These are phyloP conservation scores for Cyclaneusma minus DNA, from an alignment of 2,329 filamentous ascomycete genomes.

Conservation along the genomic window DNA sequence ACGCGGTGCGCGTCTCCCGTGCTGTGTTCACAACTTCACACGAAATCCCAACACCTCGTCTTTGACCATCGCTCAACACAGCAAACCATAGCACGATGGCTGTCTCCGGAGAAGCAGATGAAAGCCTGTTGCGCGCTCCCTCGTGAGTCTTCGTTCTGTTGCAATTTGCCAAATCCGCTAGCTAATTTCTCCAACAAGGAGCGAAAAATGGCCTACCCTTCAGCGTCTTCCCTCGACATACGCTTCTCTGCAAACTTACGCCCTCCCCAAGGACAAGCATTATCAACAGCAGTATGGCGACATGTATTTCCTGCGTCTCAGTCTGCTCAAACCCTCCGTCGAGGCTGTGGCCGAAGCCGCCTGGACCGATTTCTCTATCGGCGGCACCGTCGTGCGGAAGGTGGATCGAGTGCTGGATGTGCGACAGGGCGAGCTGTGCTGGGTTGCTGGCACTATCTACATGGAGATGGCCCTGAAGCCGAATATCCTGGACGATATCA, in stretches of 20 bases:
- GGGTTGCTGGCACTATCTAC: slow-evolving; percentile 87
- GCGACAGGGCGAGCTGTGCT: slow-evolving; percentile 86
- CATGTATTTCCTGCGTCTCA: slow-evolving; percentile 88
- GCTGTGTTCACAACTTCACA: too few species aligned
- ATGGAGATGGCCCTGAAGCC: slow-evolving; percentile 97
- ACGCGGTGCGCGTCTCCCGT: too few species aligned
- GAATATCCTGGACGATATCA: slow-evolving; percentile 87
- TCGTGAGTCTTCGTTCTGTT: slow-evolving; percentile 23
- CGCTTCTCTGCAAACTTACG: slow-evolving; percentile 60
- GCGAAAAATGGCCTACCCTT: slow-evolving; percentile 23
- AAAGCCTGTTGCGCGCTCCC: slow-evolving; percentile 30
- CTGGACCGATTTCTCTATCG: slow-evolving; percentile 69
- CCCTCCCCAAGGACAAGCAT: slow-evolving; percentile 52
- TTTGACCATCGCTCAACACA: too few species aligned
- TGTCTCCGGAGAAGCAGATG: slow-evolving; percentile 5
- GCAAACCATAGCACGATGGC: slow-evolving; percentile 14
- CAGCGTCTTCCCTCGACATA: slow-evolving; percentile 47
- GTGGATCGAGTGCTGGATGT: slow-evolving; percentile 91
- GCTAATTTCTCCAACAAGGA: slow-evolving; percentile 12
- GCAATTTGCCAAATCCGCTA: slow-evolving; percentile 1
- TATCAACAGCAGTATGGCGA: slow-evolving; percentile 95
- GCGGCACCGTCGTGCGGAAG: slow-evolving; percentile 55
- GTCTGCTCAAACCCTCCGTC: slow-evolving; percentile 72
- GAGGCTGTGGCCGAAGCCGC: slow-evolving; percentile 57
- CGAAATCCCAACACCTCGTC: too few species aligned